Evolutionary conservation across 73 alveolate species (phyloP).

Genomic region (Symbiodinium pilosum): DNA sequence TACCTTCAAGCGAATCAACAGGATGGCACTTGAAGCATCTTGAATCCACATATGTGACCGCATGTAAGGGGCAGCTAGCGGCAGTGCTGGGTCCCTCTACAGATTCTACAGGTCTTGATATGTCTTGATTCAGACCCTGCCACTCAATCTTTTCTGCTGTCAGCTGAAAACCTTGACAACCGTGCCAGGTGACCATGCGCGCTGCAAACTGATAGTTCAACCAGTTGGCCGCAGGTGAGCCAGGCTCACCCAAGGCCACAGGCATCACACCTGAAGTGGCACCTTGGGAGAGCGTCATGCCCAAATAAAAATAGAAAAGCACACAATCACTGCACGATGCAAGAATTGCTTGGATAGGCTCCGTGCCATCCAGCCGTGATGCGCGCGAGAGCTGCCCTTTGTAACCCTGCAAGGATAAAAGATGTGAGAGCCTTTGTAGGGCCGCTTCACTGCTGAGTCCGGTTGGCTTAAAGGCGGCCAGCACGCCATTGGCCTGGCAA

Average conservation of each 20-base stretch:
- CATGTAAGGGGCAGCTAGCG: too few relatives aligned
- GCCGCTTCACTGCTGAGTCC: slow-evolving; percentile 8
- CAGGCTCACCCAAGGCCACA: neutral
- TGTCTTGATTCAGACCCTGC: too few relatives aligned
- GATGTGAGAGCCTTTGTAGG: neutral
- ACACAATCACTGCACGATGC: too few relatives aligned
- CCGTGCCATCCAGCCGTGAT: neutral
- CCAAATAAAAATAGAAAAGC: too few relatives aligned
- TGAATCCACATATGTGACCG: too few relatives aligned
- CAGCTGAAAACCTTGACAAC: too few relatives aligned
- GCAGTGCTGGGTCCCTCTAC: too few relatives aligned
- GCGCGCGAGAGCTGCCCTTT: neutral
- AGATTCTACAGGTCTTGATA: too few relatives aligned
- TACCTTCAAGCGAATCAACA: neutral
- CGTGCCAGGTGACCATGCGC: neutral
- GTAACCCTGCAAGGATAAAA: neutral
- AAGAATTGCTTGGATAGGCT: neutral
- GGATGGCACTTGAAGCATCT: too few relatives aligned
- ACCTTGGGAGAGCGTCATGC: neutral
- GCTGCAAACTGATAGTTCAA: neutral
- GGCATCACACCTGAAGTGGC: slow-evolving; percentile 16
- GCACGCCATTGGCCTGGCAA: neutral
- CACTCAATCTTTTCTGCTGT: too few relatives aligned
- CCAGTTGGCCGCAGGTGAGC: neutral
- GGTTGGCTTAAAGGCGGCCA: slow-evolving; percentile 3